phyloP scores from a whole-genome alignment of 257 asterid genomes.

The Paraleonurus japonicus region DNA sequence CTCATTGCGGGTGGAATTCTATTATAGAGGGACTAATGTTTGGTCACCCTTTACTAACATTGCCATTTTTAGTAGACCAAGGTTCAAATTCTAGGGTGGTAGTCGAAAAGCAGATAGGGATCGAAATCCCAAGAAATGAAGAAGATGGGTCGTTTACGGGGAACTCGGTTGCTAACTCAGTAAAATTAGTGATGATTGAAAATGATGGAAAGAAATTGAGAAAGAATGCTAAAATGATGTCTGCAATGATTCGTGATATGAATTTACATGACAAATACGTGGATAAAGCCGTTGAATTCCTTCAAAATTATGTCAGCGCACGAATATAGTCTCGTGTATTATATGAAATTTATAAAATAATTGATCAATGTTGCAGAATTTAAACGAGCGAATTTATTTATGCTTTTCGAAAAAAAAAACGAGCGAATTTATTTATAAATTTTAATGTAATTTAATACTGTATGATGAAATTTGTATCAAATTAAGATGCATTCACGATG shows the following conservation, averaged over 20 bases:
- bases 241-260: constrained; percentile 17
- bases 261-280: background rate
- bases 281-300: background rate
- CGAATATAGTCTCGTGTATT: too few species aligned
- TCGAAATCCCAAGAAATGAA: constrained; percentile 16
- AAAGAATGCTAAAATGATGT: constrained; percentile 24
- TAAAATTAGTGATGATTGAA: constrained; percentile 28
- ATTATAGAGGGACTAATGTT: background rate
- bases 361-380: too few species aligned
- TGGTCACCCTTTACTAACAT: background rate
- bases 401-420: too few species aligned
- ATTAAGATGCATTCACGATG: too few species aligned
- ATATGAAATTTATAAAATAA: too few species aligned
- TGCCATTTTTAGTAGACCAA: background rate
- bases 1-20: background rate
- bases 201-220: constrained; percentile 19
- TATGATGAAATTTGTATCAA: too few species aligned
- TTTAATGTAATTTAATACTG: too few species aligned
- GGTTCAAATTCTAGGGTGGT: background rate
- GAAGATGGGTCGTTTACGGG: constrained; percentile 29
- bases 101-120: background rate
- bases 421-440: too few species aligned
- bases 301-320: constrained; percentile 21
- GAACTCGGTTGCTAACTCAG: constrained; percentile 30
- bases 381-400: too few species aligned